Evolutionary conservation across 805 yeast genomes (phyloP).

Genomic region (Maudiozyma turicensis): DNA sequence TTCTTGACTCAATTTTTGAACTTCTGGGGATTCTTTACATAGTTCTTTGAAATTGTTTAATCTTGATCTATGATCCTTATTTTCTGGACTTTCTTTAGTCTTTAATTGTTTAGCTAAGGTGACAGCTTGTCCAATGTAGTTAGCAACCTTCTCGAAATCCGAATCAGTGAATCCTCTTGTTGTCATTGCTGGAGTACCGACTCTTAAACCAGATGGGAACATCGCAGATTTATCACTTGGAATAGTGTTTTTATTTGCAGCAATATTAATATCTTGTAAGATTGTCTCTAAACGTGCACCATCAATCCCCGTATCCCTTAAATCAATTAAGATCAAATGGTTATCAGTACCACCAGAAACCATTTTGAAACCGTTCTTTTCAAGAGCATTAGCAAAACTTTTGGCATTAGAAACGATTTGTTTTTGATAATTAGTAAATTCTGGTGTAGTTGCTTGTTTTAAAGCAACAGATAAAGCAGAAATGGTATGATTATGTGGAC

Average conservation of each 20-base stretch:
- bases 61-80: conserved; percentile 51
- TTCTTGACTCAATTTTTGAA: conserved; percentile 51
- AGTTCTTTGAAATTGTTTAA: conserved; percentile 61
- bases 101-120: conserved; percentile 55
- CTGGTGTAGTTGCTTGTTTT: conserved; percentile 84
- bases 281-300: conserved; percentile 94
- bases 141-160: conserved; percentile 76
- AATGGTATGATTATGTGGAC: conserved; percentile 97
- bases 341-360: conserved; percentile 94
- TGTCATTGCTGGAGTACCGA: conserved; percentile 98
- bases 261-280: conserved; percentile 83
- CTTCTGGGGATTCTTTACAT: conserved; percentile 55
- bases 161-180: conserved; percentile 79
- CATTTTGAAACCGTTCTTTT: conserved; percentile 53
- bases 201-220: conserved; percentile 92
- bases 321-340: conserved; percentile 78
- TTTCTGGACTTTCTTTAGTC: conserved; percentile 45
- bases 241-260: conserved; percentile 90
- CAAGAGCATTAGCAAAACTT: conserved; percentile 61
- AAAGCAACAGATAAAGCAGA: conserved; percentile 93
- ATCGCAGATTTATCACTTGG: conserved; percentile 95
- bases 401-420: conserved; percentile 76
- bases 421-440: conserved; percentile 76
- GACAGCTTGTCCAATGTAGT: conserved; percentile 71
- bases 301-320: conserved; percentile 68